Base-by-base conservation (phyloP, 148 eudicot genomes). In the Amaranthus palmeri region DNA sequence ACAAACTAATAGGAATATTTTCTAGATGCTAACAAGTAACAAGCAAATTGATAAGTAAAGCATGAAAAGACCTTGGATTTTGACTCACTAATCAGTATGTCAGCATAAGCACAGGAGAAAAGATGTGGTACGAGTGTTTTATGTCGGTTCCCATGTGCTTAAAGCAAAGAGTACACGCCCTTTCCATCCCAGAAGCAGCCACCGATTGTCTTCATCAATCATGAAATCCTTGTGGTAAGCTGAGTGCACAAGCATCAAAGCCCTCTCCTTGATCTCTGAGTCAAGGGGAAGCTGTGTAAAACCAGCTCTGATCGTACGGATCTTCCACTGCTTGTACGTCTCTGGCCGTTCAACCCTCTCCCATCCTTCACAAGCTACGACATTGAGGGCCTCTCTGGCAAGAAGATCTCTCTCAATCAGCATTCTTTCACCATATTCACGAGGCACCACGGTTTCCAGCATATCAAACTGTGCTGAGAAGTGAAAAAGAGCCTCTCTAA, bases 171-270 rank as follows among this genome's bases (percentile, higher is more conserved):
- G 77, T 15, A 74, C 80, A 66, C 90, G 77, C 40, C 93, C 93
- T 83, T 88, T 88, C 93, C 93, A 88, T 18, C 93, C 88, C 68
- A 77, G 72, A 77, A 88, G 73, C 78, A 88, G 79, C 90, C 93
- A 88, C 2, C 77, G 65, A 6, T 78, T 78, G 15, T 88, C 93
- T 72, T 86, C 90, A 71, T 85, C 87, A 25, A 86, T 82, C 72
- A 88, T 61, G 65, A 88, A 88, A 65, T 85, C 90, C 65, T 83
- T 86, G 58, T 86, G 90, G 74, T 88, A 88, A 42, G 6, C 18
- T 12, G 64, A 66, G 46, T 74, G 83, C 60, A 83, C 84, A 69
- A 79, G 85, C 50, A 41, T 4, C 11, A 13, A 70, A 13, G 82
- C 81, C 72, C 43, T 74, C 3, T 80, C 73, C 81, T 81, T 61